A percentile compares a stretch with the other conserved stretches of the same genome.
Conservation (phyloP, 306 rosid species). For the Ceratonia siliqua region DNA sequence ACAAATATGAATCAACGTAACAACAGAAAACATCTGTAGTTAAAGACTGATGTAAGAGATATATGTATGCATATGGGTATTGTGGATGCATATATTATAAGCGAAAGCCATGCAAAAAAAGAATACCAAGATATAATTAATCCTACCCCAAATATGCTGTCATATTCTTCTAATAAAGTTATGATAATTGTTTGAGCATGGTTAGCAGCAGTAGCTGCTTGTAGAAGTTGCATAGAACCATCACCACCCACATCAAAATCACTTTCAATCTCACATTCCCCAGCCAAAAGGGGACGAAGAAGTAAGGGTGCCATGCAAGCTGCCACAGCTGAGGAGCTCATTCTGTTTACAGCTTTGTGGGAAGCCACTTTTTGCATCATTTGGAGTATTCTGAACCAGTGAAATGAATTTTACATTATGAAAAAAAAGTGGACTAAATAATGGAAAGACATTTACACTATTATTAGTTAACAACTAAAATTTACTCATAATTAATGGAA, state of each 20-base stretch:
- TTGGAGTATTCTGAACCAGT: constrained; percentile 53
- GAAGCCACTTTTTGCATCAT: constrained; percentile 72
- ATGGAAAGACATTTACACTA: background rate
- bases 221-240: constrained; percentile 65
- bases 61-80: background rate
- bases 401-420: constrained; percentile 6
- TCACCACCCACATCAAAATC: constrained; percentile 72
- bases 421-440: background rate
- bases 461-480: background rate
- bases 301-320: constrained; percentile 93
- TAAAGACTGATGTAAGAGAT: constrained; percentile 8
- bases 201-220: constrained; percentile 83
- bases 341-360: constrained; percentile 61
- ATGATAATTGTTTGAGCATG: constrained; percentile 77
- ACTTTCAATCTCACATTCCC: constrained; percentile 70
- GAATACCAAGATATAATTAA: constrained; percentile 22
- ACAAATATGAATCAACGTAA: constrained; percentile 10
- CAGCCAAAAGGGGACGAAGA: constrained; percentile 70
- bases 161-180: constrained; percentile 69
- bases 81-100: constrained; percentile 14
- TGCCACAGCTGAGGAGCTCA: constrained; percentile 80
- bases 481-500: background rate
- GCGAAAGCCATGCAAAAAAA: constrained; percentile 9
- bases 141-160: constrained; percentile 62
- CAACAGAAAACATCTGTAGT: constrained; percentile 19